Conservation (phyloP, 495 filamentous ascomycete genomes). For the Cudoniella acicularis region DNA sequence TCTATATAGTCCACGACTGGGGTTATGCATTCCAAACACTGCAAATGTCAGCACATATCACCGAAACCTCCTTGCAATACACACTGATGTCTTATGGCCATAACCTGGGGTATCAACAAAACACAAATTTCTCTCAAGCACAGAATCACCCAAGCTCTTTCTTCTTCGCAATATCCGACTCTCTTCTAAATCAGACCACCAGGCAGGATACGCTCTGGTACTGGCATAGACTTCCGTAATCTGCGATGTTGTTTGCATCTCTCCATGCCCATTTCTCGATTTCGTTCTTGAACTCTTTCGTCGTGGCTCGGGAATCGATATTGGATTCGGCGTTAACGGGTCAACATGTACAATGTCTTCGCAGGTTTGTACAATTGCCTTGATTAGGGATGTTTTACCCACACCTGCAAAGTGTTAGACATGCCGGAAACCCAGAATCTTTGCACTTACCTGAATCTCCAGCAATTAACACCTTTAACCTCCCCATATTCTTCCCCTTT, state of each 20-base stretch:
- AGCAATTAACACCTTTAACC: constrained; percentile 83
- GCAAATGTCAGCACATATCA: constrained; percentile 5
- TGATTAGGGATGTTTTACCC: constrained; percentile 90
- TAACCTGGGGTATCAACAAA: constrained; percentile 92
- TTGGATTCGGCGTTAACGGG: constrained; percentile 51
- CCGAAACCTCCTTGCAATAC: constrained; percentile 14
- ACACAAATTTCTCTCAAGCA: constrained; percentile 90
- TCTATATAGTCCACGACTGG: constrained; percentile 72
- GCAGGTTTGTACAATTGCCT: constrained; percentile 89
- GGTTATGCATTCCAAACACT: constrained; percentile 63
- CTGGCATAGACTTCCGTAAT: constrained; percentile 89
- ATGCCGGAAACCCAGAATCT: constrained; percentile 2
- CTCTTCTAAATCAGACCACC: constrained; percentile 91
- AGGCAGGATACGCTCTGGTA: constrained; percentile 85
- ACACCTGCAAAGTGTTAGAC: constrained; percentile 40
- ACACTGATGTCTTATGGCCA: constrained; percentile 55
- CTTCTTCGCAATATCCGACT: constrained; percentile 64
- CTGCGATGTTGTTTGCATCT: constrained; percentile 35
- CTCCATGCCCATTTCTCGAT: constrained; percentile 23
- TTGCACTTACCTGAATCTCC: constrained; percentile 69
- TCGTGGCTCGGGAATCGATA: constrained; percentile 22
- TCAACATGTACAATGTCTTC: constrained; percentile 97
- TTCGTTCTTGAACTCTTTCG: constrained; percentile 35
- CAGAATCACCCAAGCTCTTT: constrained; percentile 75
- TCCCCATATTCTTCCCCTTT: constrained; percentile 76